phyloP scores from a whole-genome alignment of 1,284 basidiomycete species.

The Phellopilus nigrolimitatus region DNA sequence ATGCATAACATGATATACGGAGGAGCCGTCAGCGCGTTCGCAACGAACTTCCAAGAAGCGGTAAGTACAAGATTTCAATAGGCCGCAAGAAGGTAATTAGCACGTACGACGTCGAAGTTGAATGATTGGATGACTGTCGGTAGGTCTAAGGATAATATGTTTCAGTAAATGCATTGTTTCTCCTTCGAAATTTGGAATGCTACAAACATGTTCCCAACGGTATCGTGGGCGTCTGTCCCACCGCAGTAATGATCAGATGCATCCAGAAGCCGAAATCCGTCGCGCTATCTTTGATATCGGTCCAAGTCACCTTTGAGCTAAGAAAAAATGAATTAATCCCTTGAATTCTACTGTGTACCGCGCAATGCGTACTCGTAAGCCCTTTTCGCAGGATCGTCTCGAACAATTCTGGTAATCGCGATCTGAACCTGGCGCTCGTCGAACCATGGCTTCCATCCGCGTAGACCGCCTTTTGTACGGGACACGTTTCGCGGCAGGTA shows the following conservation, averaged over 20 bases:
- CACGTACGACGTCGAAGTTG: slow-evolving; percentile 30
- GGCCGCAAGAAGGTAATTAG: neutral
- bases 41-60: slow-evolving; percentile 24
- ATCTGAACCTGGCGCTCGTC: slow-evolving; percentile 31
- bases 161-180: neutral
- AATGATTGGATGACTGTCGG: slow-evolving; percentile 37
- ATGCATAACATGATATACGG: slow-evolving; percentile 35
- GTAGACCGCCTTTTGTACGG: slow-evolving; percentile 29
- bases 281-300: slow-evolving; percentile 33
- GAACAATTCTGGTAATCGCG: slow-evolving; percentile 31
- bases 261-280: slow-evolving; percentile 33
- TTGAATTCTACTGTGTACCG: neutral
- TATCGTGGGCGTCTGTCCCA: slow-evolving; percentile 33
- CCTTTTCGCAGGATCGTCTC: slow-evolving; percentile 34
- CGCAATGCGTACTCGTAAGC: slow-evolving; percentile 30
- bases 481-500: slow-evolving; percentile 32
- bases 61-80: neutral
- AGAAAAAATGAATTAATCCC: neutral
- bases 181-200: neutral
- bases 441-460: slow-evolving; percentile 33
- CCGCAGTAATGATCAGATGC: slow-evolving; percentile 32
- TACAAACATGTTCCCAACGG: slow-evolving; percentile 33
- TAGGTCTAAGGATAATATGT: slow-evolving; percentile 27
- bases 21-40: slow-evolving; percentile 36
- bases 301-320: slow-evolving; percentile 31